Base-by-base conservation (phyloP, 441 rosid species). In the Bruguiera hainesii region DNA sequence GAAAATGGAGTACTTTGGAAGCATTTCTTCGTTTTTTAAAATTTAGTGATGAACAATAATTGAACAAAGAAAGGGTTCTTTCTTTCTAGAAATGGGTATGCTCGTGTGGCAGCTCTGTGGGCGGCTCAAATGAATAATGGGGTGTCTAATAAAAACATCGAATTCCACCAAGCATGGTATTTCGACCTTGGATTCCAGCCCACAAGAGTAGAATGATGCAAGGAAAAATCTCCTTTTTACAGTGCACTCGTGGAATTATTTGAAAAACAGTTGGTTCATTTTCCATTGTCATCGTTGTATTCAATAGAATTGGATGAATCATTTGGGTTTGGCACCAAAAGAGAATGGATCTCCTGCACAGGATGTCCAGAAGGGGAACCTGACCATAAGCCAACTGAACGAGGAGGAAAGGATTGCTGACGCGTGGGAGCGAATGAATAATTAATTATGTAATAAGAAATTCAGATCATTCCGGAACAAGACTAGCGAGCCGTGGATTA, bases 291-390 rank as follows among this genome's bases (percentile, higher is more conserved):
- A 23, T 64, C 63, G 7, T 56, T 65, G 19, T 70, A 28, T 71
- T 13, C 66, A 64, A 11, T 60, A 84, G 89, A 84, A 72, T 57
- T 86, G 87, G 89, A 74, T 78, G 79, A 67, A 61, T 33, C 81
- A 85, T 78, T 76, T 85, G 56, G 84, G 83, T 53, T 39, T 82
- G 65, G 59, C 65, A 9, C 33, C 33, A 30, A 30, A 30, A 30
- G 33, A 30, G 33, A 5, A 4, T 30, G 33, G 33, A 30, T 5
- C 33, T 30, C 33, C 33, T 5, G 33, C 33, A 30, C 33, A 30
- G 33, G 33, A 30, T 5, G 33, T 5, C 33, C 7, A 30, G 33
- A 30, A 30, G 33, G 33, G 33, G 33, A 30, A 4, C 31, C 31
- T 30, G 31, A 30, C 31, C 3, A 5, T 30, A 4, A 30, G 4